phyloP scores from a whole-genome alignment of 768 basidiomycete species.

The Mycena vulgaris region DNA sequence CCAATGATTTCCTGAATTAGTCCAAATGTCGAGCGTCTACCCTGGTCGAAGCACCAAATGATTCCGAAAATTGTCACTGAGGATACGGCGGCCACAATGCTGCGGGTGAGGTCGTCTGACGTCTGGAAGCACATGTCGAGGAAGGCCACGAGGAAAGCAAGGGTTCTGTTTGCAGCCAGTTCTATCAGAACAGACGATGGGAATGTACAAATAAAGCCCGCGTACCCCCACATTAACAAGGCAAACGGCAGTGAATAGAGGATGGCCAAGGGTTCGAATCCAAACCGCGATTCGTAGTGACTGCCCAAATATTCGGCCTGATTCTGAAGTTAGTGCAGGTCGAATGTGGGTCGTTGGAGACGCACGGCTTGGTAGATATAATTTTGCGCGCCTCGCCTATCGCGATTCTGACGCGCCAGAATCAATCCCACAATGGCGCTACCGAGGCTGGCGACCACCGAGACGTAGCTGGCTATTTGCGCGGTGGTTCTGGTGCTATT shows the following conservation, averaged over 20 bases:
- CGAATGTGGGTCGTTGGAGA: too few species aligned
- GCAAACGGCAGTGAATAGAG: conserved; percentile 48
- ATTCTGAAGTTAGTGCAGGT: background rate
- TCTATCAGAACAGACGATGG: background rate
- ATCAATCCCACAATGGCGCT: conserved; percentile 21
- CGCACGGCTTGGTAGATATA: too few species aligned
- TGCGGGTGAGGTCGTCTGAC: conserved; percentile 35
- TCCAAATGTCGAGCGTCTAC: too few species aligned
- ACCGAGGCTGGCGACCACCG: conserved; percentile 24
- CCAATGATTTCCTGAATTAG: too few species aligned
- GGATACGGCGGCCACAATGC: conserved; percentile 35
- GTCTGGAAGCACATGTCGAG: conserved; percentile 45
- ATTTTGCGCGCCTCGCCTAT: too few species aligned
- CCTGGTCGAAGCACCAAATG: conserved; percentile 40
- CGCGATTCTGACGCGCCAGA: conserved; percentile 16
- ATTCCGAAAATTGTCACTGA: conserved; percentile 35
- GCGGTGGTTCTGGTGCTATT: background rate
- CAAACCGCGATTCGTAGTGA: conserved; percentile 5
- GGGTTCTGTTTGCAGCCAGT: conserved; percentile 36
- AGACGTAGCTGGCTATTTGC: conserved; percentile 25
- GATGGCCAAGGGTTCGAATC: conserved; percentile 45
- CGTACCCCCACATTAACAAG: conserved; percentile 48
- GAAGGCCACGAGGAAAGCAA: conserved; percentile 46
- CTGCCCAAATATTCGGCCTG: conserved; percentile 6
- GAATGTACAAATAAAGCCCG: background rate